Evolutionary conservation across 352 stramenopile species (phyloP).

Genomic region (Pythium volutum): DNA sequence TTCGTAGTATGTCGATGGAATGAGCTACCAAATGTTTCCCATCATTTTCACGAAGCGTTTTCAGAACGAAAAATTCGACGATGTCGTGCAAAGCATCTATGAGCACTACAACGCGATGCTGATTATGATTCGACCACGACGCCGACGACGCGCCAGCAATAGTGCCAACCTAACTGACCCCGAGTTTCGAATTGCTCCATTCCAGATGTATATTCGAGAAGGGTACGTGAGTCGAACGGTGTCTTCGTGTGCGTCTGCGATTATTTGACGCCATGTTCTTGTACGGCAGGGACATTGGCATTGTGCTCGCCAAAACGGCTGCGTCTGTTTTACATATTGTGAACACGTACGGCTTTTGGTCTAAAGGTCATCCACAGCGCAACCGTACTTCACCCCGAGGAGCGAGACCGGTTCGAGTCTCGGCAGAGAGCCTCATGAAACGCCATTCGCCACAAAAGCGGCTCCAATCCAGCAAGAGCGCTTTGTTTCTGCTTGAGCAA

Average conservation of each 20-base stretch:
- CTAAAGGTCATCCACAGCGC: conserved; percentile 1
- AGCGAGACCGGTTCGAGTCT: conserved; percentile 18
- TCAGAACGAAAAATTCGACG: conserved; percentile 46
- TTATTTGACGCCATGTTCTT: not conserved
- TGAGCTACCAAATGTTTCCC: conserved; percentile 65
- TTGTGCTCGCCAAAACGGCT: conserved; percentile 54
- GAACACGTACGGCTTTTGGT: conserved; percentile 51
- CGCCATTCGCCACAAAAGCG: conserved; percentile 12
- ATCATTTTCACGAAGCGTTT: conserved; percentile 62
- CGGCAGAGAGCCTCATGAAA: conserved; percentile 22
- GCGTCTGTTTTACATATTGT: conserved; percentile 56
- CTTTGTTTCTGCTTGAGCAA: conserved; percentile 13
- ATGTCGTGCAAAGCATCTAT: conserved; percentile 55
- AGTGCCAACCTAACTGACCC: not conserved
- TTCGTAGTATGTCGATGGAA: conserved; percentile 60
- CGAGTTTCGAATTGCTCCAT: conserved; percentile 38
- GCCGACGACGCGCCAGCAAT: not conserved
- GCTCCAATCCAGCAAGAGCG: conserved; percentile 8
- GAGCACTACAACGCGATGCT: conserved; percentile 48
- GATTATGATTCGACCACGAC: conserved; percentile 17
- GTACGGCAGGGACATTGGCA: conserved; percentile 51
- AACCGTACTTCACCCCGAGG: not conserved
- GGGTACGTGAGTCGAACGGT: conserved; percentile 31
- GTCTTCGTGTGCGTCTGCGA: not conserved
- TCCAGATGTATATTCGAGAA: conserved; percentile 44